Percentiles rank a stretch among this genome's conserved stretches.
phyloP scores from a whole-genome alignment of 2,329 filamentous ascomycete genomes.

The Alternaria rosae region DNA sequence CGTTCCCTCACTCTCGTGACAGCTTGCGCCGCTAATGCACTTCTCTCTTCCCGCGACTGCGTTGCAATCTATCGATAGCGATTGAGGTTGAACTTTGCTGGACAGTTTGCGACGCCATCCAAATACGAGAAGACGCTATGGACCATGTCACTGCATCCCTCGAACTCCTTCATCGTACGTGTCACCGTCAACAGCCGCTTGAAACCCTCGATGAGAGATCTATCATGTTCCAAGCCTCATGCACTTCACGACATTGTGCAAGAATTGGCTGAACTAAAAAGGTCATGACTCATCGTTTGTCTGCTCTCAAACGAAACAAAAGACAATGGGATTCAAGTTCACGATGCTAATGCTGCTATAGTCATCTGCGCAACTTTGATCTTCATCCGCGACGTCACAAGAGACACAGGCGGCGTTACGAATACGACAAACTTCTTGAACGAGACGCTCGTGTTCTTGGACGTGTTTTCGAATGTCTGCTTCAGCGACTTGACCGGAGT shows the following conservation, averaged over 20 bases:
- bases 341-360: conserved; percentile 4
- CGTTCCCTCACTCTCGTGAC: neutral
- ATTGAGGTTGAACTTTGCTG: neutral
- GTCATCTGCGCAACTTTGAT: conserved; percentile 22
- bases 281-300: neutral
- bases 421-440: conserved; percentile 9
- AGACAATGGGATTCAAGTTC: neutral
- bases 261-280: neutral
- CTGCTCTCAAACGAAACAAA: neutral
- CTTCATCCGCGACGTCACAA: conserved; percentile 24
- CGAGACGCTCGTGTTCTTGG: conserved; percentile 18
- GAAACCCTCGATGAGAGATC: neutral
- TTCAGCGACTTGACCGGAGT: conserved; percentile 18
- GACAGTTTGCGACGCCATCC: neutral
- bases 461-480: conserved; percentile 22
- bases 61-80: neutral
- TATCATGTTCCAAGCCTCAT: neutral
- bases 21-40: conserved; percentile 2
- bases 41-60: neutral
- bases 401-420: conserved; percentile 3
- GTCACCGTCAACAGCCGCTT: neutral
- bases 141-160: conserved; percentile 16
- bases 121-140: conserved; percentile 2
- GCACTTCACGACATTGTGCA: neutral
- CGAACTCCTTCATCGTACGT: conserved; percentile 17